phyloP scores from a whole-genome alignment of 352 stramenopile species.

The Pythium coloratum region DNA sequence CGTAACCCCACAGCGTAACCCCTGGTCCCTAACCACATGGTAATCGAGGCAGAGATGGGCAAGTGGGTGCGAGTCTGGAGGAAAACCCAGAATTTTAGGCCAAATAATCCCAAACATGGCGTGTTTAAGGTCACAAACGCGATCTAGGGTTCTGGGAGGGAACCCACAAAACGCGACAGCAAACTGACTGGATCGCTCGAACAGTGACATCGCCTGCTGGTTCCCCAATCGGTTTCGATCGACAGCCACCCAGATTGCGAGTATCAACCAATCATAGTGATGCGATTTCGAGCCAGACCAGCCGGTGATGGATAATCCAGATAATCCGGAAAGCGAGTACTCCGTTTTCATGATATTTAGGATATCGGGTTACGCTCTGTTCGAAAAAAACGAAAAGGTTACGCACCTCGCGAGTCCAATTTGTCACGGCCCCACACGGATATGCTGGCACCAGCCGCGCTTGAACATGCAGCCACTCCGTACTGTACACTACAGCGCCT shows the following conservation, averaged over 20 bases:
- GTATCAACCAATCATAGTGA: neutral
- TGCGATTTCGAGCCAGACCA: neutral
- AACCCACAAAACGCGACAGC: neutral
- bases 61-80: neutral
- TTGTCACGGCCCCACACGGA: neutral
- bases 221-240: neutral
- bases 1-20: neutral
- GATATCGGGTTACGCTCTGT: neutral
- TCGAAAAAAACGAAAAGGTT: neutral
- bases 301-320: neutral
- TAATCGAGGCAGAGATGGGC: neutral
- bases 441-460: neutral
- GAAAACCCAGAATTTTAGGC: neutral
- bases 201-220: neutral
- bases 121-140: neutral
- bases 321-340: neutral
- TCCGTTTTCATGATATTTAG: neutral
- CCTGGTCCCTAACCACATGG: neutral
- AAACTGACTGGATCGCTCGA: neutral
- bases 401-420: neutral
- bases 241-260: neutral
- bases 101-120: neutral
- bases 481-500: too few relatives aligned
- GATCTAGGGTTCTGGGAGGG: neutral
- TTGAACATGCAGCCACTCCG: neutral